Conservation (phyloP, 2,329 filamentous ascomycete genomes). For the Microsporum audouinii region DNA sequence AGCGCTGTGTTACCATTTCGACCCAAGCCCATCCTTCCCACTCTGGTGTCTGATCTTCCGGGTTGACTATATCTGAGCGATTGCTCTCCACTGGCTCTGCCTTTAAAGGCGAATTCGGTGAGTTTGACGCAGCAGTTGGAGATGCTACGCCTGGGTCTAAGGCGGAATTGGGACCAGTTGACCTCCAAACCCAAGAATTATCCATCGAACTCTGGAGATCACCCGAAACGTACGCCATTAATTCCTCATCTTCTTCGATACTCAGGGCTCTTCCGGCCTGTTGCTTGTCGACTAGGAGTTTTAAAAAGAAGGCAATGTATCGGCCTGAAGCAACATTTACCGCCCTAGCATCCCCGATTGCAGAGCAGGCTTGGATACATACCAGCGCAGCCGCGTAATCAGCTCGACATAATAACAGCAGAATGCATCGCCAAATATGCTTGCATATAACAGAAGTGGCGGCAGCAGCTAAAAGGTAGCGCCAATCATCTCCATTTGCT, state of each 20-base stretch:
- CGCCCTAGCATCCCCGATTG: slow-evolving; percentile 59
- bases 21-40: slow-evolving; percentile 76
- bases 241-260: slow-evolving; percentile 65
- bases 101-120: slow-evolving; percentile 8
- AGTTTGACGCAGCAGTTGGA: slow-evolving; percentile 6
- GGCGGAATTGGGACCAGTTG: slow-evolving; percentile 16
- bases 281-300: slow-evolving; percentile 49
- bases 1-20: slow-evolving; percentile 49
- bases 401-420: slow-evolving; percentile 65
- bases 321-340: slow-evolving; percentile 70
- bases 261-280: slow-evolving; percentile 32
- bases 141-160: background rate
- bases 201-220: slow-evolving; percentile 74
- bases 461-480: slow-evolving; percentile 50
- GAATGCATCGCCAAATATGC: slow-evolving; percentile 76
- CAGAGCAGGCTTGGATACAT: slow-evolving; percentile 59
- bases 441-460: slow-evolving; percentile 65
- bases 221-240: slow-evolving; percentile 73
- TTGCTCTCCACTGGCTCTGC: slow-evolving; percentile 38
- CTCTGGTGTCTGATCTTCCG: slow-evolving; percentile 12
- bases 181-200: slow-evolving; percentile 70
- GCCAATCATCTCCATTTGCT: slow-evolving; percentile 37
- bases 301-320: slow-evolving; percentile 70
- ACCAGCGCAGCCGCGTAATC: slow-evolving; percentile 61
- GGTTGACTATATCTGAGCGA: slow-evolving; percentile 36